A percentile compares a stretch with the other conserved stretches of the same genome.
Conservation (phyloP, 768 basidiomycete genomes). For the Lactarius hatsudake region DNA sequence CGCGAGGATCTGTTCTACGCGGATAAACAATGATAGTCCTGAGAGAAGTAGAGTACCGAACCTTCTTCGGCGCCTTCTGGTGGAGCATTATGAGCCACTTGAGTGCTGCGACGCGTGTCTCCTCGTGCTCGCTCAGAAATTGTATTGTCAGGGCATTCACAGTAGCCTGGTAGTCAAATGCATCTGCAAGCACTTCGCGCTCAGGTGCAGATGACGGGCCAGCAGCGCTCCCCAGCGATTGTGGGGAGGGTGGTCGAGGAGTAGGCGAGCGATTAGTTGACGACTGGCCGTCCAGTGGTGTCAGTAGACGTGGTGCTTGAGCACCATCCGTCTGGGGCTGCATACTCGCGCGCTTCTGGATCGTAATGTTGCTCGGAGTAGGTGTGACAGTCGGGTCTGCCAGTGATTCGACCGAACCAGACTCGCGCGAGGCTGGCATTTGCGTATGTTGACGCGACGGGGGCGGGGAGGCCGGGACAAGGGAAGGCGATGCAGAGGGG, state of each 20-base stretch:
- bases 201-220: slow-evolving; percentile 36
- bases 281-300: slow-evolving; percentile 16
- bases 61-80: slow-evolving; percentile 96
- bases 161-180: slow-evolving; percentile 88
- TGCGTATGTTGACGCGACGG: slow-evolving; percentile 50
- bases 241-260: slow-evolving; percentile 32
- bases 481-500: slow-evolving; percentile 55
- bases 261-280: slow-evolving; percentile 32
- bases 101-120: slow-evolving; percentile 90
- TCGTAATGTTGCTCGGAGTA: slow-evolving; percentile 27
- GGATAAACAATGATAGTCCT: neutral
- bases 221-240: slow-evolving; percentile 26
- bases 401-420: slow-evolving; percentile 45
- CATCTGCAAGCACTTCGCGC: slow-evolving; percentile 49
- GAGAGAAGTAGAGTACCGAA: slow-evolving; percentile 31
- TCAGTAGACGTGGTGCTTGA: slow-evolving; percentile 6
- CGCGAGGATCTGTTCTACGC: slow-evolving; percentile 67
- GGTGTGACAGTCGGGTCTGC: slow-evolving; percentile 34
- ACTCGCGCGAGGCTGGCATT: slow-evolving; percentile 41
- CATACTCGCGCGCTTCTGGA: slow-evolving; percentile 26
- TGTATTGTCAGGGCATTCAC: slow-evolving; percentile 92
- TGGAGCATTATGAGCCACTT: slow-evolving; percentile 99
- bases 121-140: slow-evolving; percentile 94
- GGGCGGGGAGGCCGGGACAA: slow-evolving; percentile 39
- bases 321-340: slow-evolving; percentile 3